These are phyloP conservation scores for Cyclospora cayetanensis DNA, from an alignment of 169 alveolate species.

Conservation along the genomic window DNA sequence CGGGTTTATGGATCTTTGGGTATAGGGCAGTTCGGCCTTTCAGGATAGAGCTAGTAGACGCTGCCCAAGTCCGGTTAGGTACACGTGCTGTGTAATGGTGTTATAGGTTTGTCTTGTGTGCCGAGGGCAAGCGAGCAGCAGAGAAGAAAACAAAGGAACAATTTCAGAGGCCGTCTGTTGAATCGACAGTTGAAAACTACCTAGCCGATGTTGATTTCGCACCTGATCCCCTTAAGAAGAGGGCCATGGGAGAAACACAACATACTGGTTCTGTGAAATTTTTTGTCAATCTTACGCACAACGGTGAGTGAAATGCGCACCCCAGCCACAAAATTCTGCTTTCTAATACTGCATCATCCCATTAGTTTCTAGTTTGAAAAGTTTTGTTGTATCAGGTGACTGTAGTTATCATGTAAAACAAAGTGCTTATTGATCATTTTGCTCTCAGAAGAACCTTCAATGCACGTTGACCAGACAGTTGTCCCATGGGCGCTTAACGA, in stretches of 20 bases:
- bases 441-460: constrained; percentile 41
- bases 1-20: too few relatives aligned
- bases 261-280: constrained; percentile 57
- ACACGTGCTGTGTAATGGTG: neutral
- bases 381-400: too few relatives aligned
- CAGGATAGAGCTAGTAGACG: neutral
- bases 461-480: constrained; percentile 50
- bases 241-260: constrained; percentile 48
- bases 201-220: constrained; percentile 60
- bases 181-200: constrained; percentile 49
- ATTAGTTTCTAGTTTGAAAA: neutral
- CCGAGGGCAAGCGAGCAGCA: constrained; percentile 71
- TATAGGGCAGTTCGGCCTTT: neutral
- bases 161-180: constrained; percentile 63
- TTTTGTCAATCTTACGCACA: constrained; percentile 61
- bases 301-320: constrained; percentile 10
- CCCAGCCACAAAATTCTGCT: neutral
- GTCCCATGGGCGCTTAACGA: constrained; percentile 64
- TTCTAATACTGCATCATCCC: neutral
- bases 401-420: neutral
- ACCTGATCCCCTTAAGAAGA: constrained; percentile 55
- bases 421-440: neutral
- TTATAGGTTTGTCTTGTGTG: constrained; percentile 66
- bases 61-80: neutral
- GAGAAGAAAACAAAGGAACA: constrained; percentile 72